These are phyloP conservation scores for Hylodesmum podocarpum DNA, from an alignment of 306 rosid species.

Conservation along the genomic window DNA sequence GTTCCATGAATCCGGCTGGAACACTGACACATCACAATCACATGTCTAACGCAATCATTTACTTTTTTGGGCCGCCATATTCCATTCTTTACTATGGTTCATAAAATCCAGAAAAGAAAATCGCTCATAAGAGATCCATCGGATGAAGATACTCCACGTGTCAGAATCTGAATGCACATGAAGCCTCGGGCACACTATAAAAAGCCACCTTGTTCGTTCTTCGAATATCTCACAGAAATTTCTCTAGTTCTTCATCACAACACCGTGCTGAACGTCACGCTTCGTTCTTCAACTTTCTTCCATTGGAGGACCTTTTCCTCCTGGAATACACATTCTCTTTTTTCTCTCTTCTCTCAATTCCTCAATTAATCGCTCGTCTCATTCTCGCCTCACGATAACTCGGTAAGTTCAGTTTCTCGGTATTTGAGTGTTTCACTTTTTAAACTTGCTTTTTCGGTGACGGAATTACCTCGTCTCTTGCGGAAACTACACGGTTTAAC, in stretches of 20 bases:
- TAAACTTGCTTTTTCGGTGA: not conserved
- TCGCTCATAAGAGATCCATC: not conserved
- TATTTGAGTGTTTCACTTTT: too few species aligned
- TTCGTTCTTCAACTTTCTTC: not conserved
- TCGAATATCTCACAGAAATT: not conserved
- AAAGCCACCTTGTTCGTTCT: not conserved
- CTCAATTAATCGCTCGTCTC: not conserved
- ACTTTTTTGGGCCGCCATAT: not conserved
- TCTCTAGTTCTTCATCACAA: not conserved
- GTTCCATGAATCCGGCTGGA: not conserved
- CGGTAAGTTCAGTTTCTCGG: slow-evolving; percentile 21
- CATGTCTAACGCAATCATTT: not conserved
- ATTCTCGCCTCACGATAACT: not conserved
- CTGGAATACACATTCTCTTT: slow-evolving; percentile 38
- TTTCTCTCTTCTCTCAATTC: not conserved
- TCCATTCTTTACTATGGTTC: not conserved
- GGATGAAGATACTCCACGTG: slow-evolving; percentile 32
- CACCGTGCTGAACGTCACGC: not conserved
- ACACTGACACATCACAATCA: not conserved
- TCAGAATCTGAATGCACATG: slow-evolving; percentile 6
- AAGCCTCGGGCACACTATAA: slow-evolving; percentile 23
- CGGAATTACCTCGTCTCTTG: not conserved
- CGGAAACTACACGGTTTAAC: not conserved
- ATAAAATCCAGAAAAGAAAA: too few species aligned
- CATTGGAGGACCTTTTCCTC: slow-evolving; percentile 38